Evolutionary conservation across 148 eudicot genomes (phyloP).

Genomic region (Chenopodium berlandieri): DNA sequence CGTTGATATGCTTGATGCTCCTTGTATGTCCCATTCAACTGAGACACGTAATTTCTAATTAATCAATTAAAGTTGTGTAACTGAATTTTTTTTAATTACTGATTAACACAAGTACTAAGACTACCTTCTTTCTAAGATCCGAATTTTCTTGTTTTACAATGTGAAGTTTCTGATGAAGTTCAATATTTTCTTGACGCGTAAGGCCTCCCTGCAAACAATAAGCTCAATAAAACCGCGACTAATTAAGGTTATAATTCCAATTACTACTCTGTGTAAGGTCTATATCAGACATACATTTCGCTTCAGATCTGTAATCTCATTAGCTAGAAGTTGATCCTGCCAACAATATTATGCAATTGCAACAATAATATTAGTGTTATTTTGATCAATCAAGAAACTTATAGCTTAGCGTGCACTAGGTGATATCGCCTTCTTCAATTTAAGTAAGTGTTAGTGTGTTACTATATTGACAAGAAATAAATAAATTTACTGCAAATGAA

Average conservation of each 20-base stretch:
- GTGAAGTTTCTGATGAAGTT: conserved; percentile 49
- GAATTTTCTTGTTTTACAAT: conserved; percentile 41
- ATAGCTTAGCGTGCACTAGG: no score
- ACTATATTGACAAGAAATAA: neutral
- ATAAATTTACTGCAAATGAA: neutral
- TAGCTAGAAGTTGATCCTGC: conserved; percentile 54
- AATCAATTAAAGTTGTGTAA: no score
- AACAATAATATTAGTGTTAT: no score
- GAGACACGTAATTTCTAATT: no score
- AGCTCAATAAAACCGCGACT: neutral
- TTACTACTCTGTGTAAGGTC: neutral
- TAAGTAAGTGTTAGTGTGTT: no score
- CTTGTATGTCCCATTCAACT: conserved; percentile 2
- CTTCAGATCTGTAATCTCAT: conserved; percentile 49
- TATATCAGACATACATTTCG: conserved; percentile 34
- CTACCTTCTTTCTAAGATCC: conserved; percentile 55
- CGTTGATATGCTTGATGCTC: conserved; percentile 27
- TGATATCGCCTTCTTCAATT: no score
- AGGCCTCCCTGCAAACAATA: conserved; percentile 43
- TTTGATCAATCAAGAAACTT: no score
- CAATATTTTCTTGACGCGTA: conserved; percentile 52
- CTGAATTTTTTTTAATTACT: neutral
- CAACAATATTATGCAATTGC: neutral
- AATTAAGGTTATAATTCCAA: neutral
- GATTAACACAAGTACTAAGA: neutral